Evolutionary conservation across 495 filamentous ascomycete genomes (phyloP), one percentile per base, ranked within the genome.

Genomic region (Polyplosphaeria fusca): DNA sequence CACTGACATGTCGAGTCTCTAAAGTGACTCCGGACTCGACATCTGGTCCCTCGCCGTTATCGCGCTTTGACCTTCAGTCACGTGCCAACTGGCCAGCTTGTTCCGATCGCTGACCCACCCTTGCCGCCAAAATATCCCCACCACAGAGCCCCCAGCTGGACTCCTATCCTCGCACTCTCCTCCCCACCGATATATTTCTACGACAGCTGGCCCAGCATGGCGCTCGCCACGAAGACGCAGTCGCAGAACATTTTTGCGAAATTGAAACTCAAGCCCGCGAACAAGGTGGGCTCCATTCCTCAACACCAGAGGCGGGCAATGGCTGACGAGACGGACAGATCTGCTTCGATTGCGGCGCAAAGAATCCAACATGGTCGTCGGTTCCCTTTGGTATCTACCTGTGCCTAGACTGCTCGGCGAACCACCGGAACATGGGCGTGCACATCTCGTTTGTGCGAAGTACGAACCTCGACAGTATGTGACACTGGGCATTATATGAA

Each of bases 171-270:
- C 30, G 30, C 30, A n/a, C 30, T 7, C 30, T 18, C 7, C n/a
- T 11, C n/a, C 55, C 25, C 37, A 19, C 28, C 41, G 47, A 39
- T 24, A 37, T 46, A 52, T 20, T 20, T 46, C 52, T 48, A 16
- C 47, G 13, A 18, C 14, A 43, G 23, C 38, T 35, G 41, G 52
- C 48, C n/a, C 47, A 59, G 12, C 61, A 90, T 96, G 91, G 87
- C 82, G 70, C 79, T 77, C 73, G 93, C 93, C 70, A 85, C 89
- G 26, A 98, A 97, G 81, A 84, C 91, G 68, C 79, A 95, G 76
- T 95, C 91, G 71, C 88, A 94, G 73, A 91, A 91, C 76, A 88
- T 97, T 69, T 98, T 98, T 75, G 89, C 95, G 83, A 96, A 96
- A 79, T 77, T 97, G 71, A 94, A 92, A 77, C 76, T 85, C 44